Percentiles rank a stretch among this genome's conserved stretches.
These are phyloP conservation scores for Hibiscus syriacus DNA, from an alignment of 345 rosid genomes.

Conservation along the genomic window DNA sequence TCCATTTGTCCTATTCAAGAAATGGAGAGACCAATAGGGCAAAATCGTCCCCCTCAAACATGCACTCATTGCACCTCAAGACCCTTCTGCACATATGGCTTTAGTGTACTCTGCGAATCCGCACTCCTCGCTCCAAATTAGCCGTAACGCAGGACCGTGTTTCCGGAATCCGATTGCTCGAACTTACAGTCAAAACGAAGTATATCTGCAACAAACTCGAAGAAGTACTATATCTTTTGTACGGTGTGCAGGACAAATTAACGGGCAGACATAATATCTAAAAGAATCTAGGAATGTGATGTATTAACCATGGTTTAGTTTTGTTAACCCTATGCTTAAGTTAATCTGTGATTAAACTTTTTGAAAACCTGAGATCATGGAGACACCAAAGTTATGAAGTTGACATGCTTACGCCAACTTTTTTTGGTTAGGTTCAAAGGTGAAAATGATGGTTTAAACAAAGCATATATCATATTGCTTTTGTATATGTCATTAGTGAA, in stretches of 20 bases:
- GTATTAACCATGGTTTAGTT: conserved; percentile 9
- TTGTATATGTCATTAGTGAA: conserved; percentile 14
- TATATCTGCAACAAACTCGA: not conserved
- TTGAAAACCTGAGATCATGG: conserved; percentile 16
- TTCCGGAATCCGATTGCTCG: not conserved
- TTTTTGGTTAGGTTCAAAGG: conserved; percentile 32
- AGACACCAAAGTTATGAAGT: conserved; percentile 32
- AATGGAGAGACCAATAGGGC: conserved; percentile 10
- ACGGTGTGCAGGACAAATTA: conserved; percentile 1
- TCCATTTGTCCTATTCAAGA: conserved; percentile 12
- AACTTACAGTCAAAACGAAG: not conserved
- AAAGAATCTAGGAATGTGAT: not conserved
- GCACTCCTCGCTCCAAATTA: not conserved
- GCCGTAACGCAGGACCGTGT: too few relatives aligned
- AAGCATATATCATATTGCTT: conserved; percentile 17
- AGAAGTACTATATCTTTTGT: too few relatives aligned
- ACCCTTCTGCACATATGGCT: not conserved
- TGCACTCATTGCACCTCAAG: conserved; percentile 12
- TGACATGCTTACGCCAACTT: conserved; percentile 38
- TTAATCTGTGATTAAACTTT: not conserved
- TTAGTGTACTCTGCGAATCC: not conserved
- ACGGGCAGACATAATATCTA: conserved; percentile 10
- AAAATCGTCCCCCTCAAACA: conserved; percentile 8
- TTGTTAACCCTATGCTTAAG: not conserved
- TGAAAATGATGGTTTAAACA: conserved; percentile 13